Base-by-base conservation (phyloP, 2,329 filamentous ascomycete species). In the Pseudopyricularia cyperi region DNA sequence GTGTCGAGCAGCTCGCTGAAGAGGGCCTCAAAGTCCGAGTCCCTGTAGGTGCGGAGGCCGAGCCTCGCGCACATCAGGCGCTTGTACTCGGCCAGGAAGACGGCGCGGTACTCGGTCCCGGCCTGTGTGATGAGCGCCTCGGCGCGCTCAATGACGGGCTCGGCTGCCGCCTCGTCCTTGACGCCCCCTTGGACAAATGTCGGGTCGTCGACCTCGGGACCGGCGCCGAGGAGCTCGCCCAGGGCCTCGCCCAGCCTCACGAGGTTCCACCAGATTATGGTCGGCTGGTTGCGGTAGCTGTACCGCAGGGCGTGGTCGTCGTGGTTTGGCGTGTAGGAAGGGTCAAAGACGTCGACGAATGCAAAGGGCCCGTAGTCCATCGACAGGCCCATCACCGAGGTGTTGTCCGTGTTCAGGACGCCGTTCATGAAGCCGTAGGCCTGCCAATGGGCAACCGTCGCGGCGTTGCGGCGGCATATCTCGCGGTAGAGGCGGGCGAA, bases 351-450 rank as follows among this genome's bases (percentile, higher is more conserved):
- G 65, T 98, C 93, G 72, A 98, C 85, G 66, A 98, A 98, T 5
- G 93, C 93, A 61, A 98, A 98, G 0, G 93, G 93, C 0, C 93
- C 93, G 63, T 90, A 98, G 67, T 98, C 93, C 56, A 98, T 85
- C 6, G 85, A 91, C 0, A 98, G 71, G 0, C 93, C 93, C 52
- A 83, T 83, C 50, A 98, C 77, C 0, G 89, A 95, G 0, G 93
- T 98, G 65, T 98, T 98, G 64, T 98, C 93, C 0, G 93, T 97
- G 68, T 98, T 98, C 53, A 98, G 73, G 4, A 98, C 93, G 46
- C 93, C 93, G 61, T 98, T 98, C 77, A 95, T 97, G 70, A 98
- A 98, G n/a, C 89, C 93, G 62, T 97, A 97, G 0, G 89, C 89
- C 70, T 98, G 94, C 91, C 93, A 97, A 58, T 85, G 79, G 11